Conservation (phyloP, 306 rosid species). For the Quercus parvula region DNA sequence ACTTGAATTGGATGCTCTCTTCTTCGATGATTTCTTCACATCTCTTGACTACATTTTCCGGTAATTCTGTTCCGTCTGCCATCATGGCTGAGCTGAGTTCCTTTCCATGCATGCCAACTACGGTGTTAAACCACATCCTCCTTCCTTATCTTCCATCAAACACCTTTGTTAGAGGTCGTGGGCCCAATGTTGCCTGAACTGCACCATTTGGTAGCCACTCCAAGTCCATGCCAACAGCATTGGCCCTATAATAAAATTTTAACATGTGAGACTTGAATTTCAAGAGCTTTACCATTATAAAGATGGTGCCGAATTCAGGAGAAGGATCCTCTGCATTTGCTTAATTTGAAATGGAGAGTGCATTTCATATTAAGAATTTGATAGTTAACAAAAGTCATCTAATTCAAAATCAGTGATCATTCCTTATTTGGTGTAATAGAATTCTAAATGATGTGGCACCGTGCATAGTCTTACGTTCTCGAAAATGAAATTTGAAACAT, state of each 20-base stretch:
- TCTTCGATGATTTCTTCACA: constrained; percentile 83
- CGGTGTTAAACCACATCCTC: constrained; percentile 78
- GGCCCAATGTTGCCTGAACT: constrained; percentile 52
- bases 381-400: too few relatives aligned
- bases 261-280: not conserved
- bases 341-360: too few relatives aligned
- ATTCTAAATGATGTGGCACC: too few relatives aligned
- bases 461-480: too few relatives aligned
- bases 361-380: too few relatives aligned
- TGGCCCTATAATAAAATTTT: constrained; percentile 40
- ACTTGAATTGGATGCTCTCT: constrained; percentile 84
- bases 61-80: constrained; percentile 74
- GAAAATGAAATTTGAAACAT: too few relatives aligned
- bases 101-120: constrained; percentile 85
- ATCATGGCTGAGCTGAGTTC: constrained; percentile 66
- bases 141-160: constrained; percentile 83
- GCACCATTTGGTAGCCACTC: constrained; percentile 73
- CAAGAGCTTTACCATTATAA: not conserved
- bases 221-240: constrained; percentile 66
- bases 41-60: constrained; percentile 57
- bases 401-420: too few relatives aligned
- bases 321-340: not conserved
- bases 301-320: not conserved
- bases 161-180: constrained; percentile 56
- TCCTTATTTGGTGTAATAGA: too few relatives aligned